phyloP scores from a whole-genome alignment of 2,329 filamentous ascomycete genomes.

The Aspergillus eucalypticola region DNA sequence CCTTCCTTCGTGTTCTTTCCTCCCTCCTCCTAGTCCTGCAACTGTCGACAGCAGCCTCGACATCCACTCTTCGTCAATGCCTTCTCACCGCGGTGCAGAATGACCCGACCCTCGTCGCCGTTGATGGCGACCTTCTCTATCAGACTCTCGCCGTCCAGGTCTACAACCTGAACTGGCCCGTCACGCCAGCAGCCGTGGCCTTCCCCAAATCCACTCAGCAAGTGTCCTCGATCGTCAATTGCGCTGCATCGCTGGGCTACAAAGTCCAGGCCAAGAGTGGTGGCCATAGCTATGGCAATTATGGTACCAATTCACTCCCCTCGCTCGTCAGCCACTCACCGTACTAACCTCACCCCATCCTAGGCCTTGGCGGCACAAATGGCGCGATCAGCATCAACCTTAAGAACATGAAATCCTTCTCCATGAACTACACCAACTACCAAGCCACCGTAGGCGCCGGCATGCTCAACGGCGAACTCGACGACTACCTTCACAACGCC shows the following conservation, averaged over 20 bases:
- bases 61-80: background rate
- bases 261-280: slow-evolving; percentile 56
- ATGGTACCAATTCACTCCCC: slow-evolving; percentile 31
- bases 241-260: slow-evolving; percentile 44
- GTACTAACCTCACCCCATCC: background rate
- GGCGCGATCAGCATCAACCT: slow-evolving; percentile 35
- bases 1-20: background rate
- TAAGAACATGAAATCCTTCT: slow-evolving; percentile 34
- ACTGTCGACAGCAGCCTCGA: background rate
- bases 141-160: slow-evolving; percentile 13
- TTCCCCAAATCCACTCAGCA: slow-evolving; percentile 40
- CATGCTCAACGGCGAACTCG: slow-evolving; percentile 34
- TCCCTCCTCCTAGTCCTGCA: background rate
- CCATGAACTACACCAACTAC: slow-evolving; percentile 31
- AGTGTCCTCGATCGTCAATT: slow-evolving; percentile 50
- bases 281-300: slow-evolving; percentile 58
- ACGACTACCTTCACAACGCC: slow-evolving; percentile 30
- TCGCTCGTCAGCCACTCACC: background rate
- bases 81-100: slow-evolving; percentile 5
- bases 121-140: slow-evolving; percentile 23
- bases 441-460: slow-evolving; percentile 39
- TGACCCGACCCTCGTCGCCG: slow-evolving; percentile 8
- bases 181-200: slow-evolving; percentile 35
- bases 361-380: slow-evolving; percentile 33
- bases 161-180: slow-evolving; percentile 31